A percentile compares a stretch with the other conserved stretches of the same genome.
phyloP scores from a whole-genome alignment of 139 green algal species.

The Chlamydomonas applanata region DNA sequence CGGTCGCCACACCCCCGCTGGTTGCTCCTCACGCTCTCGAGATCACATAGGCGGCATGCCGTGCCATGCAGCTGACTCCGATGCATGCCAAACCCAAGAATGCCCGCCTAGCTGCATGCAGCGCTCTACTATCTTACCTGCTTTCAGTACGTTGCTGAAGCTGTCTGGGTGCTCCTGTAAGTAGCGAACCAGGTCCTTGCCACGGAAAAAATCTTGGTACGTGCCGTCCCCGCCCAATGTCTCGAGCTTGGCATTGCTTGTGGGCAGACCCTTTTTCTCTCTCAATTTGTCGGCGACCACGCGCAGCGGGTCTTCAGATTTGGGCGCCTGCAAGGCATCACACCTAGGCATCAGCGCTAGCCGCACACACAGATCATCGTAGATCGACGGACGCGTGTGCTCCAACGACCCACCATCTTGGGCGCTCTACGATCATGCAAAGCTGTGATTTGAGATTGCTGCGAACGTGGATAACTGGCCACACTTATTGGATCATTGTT shows the following conservation, averaged over 20 bases:
- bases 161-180: constrained; percentile 21
- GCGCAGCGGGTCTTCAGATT: too few species aligned
- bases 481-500: too few species aligned
- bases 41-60: not conserved
- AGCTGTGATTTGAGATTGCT: too few species aligned
- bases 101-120: not conserved
- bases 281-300: constrained; percentile 27
- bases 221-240: constrained; percentile 14
- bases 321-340: too few species aligned
- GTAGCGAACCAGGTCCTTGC: constrained; percentile 41
- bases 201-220: constrained; percentile 34
- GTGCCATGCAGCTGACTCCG: too few species aligned
- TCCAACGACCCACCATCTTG: too few species aligned
- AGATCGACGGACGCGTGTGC: too few species aligned
- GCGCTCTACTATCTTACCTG: constrained; percentile 14
- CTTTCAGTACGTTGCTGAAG: not conserved
- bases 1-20: not conserved
- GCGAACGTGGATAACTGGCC: too few species aligned
- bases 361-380: too few species aligned
- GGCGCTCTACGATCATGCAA: too few species aligned
- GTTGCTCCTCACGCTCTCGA: not conserved
- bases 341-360: too few species aligned
- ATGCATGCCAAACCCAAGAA: too few species aligned
- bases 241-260: constrained; percentile 30
- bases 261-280: constrained; percentile 37